Base-by-base conservation (phyloP, 495 filamentous ascomycete genomes). In the Hypoxylon lenormandii region DNA sequence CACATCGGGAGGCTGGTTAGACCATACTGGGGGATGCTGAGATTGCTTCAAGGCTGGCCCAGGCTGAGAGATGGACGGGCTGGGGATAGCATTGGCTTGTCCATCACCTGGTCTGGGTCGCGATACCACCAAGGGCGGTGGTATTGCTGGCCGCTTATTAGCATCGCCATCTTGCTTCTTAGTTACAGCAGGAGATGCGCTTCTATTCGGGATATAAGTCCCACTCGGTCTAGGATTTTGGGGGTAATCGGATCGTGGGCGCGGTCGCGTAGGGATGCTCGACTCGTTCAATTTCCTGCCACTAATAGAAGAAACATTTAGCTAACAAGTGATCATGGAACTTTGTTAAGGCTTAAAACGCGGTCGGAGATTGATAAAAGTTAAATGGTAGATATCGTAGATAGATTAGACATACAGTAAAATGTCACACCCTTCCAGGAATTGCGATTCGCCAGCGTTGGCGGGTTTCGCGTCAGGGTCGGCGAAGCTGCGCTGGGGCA, bases 371-470 rank as follows among this genome's bases (percentile, higher is more conserved):
- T 48, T 33, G 16, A 26, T 19, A 57, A 75, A 58, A 73, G 43
- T 12, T 23, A 48, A 10, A 66, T n/a, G 28, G 22, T 43, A 56
- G 4, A 16, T 45, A 66, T n/a, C 23, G 22, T 43, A 56, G 4
- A 16, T 45, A 52, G 33, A 7, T 36, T 21, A 46, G 22, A 86
- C 90, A 80, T 88, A 96, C 93, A 88, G 88, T 54, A 87, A 72
- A 56, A 96, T 87, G 69, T 94, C 90, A 78, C 88, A 89, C 62
- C 84, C 85, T 61, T 91, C 85, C 42, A 97, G 84, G 69, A 94
- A 95, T 62, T 82, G 83, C 62, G 82, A 79, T 72, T 90, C 86
- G 72, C 80, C 80, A 48, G 82, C 67, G 60, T 80, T 79, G 77
- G 79, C 76, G 67, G 87, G 64, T 23, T 73, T 76, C 78, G 78